phyloP scores from a whole-genome alignment of 2,329 filamentous ascomycete species.

The Ophiosphaerella korrae region DNA sequence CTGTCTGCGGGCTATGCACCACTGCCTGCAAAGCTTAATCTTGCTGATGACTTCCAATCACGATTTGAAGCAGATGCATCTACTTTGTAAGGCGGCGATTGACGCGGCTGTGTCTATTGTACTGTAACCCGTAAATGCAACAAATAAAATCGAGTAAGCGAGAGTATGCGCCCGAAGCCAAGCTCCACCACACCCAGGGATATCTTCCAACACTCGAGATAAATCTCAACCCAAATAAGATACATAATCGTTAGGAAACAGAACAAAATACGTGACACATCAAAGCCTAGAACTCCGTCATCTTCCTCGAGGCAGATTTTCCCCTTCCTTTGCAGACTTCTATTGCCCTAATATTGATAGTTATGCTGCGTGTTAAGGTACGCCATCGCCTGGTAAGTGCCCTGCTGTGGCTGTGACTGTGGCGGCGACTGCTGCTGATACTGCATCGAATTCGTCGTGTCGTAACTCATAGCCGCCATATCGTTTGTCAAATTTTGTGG shows the following conservation, averaged over 20 bases:
- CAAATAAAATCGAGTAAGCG: constrained; percentile 1
- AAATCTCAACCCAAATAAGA: constrained; percentile 22
- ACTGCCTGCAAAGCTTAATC: not conserved
- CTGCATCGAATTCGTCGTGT: constrained; percentile 33
- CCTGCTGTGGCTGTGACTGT: constrained; percentile 31
- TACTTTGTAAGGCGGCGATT: constrained; percentile 1
- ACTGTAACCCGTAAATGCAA: constrained; percentile 2
- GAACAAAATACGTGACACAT: not conserved
- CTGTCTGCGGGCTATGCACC: too few relatives aligned
- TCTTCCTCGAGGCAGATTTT: not conserved
- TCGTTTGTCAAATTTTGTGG: constrained; percentile 32
- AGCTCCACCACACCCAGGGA: not conserved
- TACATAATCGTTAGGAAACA: constrained; percentile 4
- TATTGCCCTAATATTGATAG: constrained; percentile 40
- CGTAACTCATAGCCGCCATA: constrained; percentile 31
- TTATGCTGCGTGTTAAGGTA: constrained; percentile 40
- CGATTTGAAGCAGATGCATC: too few relatives aligned
- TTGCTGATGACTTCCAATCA: not conserved
- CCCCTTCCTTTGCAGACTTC: not conserved
- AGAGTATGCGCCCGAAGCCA: constrained; percentile 2
- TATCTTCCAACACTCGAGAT: constrained; percentile 15
- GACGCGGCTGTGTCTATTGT: constrained; percentile 7
- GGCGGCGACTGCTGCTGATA: constrained; percentile 28
- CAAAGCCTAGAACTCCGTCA: constrained; percentile 2
- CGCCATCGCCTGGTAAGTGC: constrained; percentile 40